Evolutionary conservation across 1,284 basidiomycete species (phyloP).

Genomic region (Austroboletus niveus): DNA sequence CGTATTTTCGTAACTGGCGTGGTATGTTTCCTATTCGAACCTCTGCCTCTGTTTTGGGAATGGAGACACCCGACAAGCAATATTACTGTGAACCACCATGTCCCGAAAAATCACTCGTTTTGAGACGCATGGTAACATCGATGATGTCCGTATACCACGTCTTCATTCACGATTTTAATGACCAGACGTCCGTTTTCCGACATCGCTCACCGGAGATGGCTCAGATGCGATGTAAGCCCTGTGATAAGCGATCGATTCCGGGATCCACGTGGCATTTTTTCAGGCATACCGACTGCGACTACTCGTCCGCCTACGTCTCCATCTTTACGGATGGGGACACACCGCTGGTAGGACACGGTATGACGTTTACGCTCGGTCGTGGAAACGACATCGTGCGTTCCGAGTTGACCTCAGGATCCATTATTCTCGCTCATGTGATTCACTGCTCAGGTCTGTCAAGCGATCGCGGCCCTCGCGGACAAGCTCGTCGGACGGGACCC

Average conservation of each 20-base stretch:
- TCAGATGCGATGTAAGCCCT: constrained; percentile 54
- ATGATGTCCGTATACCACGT: not conserved
- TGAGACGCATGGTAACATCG: constrained; percentile 34
- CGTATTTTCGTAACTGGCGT: no score
- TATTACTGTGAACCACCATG: constrained; percentile 13
- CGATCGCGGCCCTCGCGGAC: constrained; percentile 76
- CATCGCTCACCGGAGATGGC: constrained; percentile 58
- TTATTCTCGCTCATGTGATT: no score
- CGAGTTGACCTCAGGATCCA: no score
- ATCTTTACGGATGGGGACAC: constrained; percentile 63
- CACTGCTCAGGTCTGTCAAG: constrained; percentile 64
- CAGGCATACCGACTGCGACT: constrained; percentile 94
- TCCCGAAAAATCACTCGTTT: constrained; percentile 36
- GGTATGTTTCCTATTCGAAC: no score
- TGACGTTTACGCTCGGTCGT: constrained; percentile 97
- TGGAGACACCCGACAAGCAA: no score
- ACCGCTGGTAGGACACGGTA: constrained; percentile 81
- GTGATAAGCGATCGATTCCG: not conserved
- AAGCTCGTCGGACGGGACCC: constrained; percentile 84
- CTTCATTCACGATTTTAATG: not conserved
- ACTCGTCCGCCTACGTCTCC: constrained; percentile 88
- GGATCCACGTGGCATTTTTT: not conserved
- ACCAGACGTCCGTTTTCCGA: constrained; percentile 44
- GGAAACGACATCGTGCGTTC: constrained; percentile 84
- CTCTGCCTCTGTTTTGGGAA: no score